phyloP scores from a whole-genome alignment of 2,329 filamentous ascomycete genomes.

The Epicoccum nigrum region DNA sequence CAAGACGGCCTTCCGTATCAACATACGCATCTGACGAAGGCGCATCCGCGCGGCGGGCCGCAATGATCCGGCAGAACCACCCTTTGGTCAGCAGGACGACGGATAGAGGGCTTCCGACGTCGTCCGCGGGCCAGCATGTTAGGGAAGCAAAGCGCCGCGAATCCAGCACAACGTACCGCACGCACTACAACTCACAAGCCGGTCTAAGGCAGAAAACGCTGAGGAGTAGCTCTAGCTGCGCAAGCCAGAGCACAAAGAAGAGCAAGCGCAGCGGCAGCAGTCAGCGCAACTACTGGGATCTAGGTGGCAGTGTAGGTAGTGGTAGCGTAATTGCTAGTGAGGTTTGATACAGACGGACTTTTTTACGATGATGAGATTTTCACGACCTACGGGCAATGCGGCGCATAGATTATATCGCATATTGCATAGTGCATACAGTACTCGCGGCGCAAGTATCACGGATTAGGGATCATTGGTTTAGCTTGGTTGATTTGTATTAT shows the following conservation, averaged over 20 bases:
- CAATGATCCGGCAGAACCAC: slow-evolving; percentile 86
- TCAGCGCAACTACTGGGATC: slow-evolving; percentile 89
- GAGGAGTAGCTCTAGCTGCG: slow-evolving; percentile 69
- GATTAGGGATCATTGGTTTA: background rate
- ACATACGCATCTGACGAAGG: slow-evolving; percentile 26
- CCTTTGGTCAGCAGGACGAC: slow-evolving; percentile 72
- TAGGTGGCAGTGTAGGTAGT: slow-evolving; percentile 79
- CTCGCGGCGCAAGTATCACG: background rate
- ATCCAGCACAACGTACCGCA: slow-evolving; percentile 20
- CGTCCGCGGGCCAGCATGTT: slow-evolving; percentile 17
- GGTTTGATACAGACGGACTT: slow-evolving; percentile 14
- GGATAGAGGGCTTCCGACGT: slow-evolving; percentile 36
- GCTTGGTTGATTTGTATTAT: slow-evolving; percentile 1
- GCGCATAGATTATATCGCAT: slow-evolving; percentile 8
- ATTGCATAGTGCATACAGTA: slow-evolving; percentile 3
- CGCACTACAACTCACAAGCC: slow-evolving; percentile 29
- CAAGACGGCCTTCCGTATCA: slow-evolving; percentile 35
- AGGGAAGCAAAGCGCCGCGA: slow-evolving; percentile 33
- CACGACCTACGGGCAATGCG: slow-evolving; percentile 7
- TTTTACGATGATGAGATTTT: slow-evolving; percentile 1
- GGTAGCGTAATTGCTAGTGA: slow-evolving; percentile 54
- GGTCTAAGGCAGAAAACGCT: slow-evolving; percentile 29
- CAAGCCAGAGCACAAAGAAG: slow-evolving; percentile 83
- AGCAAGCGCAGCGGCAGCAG: slow-evolving; percentile 72
- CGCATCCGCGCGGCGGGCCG: slow-evolving; percentile 69